Evolutionary conservation across 306 rosid species (phyloP).

Genomic region (Rosa lucieae): DNA sequence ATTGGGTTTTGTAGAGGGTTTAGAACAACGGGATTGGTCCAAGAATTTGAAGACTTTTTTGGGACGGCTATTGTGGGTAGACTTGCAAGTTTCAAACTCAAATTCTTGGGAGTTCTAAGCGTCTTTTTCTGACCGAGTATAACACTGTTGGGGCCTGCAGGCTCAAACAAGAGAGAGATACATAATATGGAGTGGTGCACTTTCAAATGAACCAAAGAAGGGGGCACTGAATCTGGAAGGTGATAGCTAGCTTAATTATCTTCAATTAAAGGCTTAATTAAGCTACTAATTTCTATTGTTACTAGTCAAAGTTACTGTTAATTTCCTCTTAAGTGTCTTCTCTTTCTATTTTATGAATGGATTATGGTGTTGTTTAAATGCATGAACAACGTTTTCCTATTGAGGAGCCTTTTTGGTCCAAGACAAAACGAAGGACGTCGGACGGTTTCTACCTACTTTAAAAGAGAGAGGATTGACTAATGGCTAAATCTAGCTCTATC

Average conservation of each 20-base stretch:
- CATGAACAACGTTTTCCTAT: slow-evolving; percentile 1
- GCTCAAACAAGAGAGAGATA: neutral
- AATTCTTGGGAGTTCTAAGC: slow-evolving; percentile 30
- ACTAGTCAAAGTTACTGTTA: slow-evolving; percentile 4
- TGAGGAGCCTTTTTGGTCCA: neutral
- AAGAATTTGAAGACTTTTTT: slow-evolving; percentile 10
- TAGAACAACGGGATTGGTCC: neutral
- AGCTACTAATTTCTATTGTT: neutral
- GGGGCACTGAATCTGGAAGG: neutral
- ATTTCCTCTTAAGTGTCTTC: neutral
- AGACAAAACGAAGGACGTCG: neutral
- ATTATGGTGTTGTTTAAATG: neutral
- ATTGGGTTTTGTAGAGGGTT: slow-evolving; percentile 3
- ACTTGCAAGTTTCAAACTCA: slow-evolving; percentile 18
- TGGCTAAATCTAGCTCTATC: neutral
- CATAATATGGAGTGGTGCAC: neutral
- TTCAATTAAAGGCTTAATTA: neutral
- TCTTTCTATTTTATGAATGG: neutral
- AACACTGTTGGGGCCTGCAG: slow-evolving; percentile 29
- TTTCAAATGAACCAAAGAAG: neutral
- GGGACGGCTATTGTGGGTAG: slow-evolving; percentile 35
- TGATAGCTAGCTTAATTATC: neutral
- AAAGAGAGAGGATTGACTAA: neutral
- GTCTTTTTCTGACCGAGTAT: slow-evolving; percentile 51
- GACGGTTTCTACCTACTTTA: neutral